Conservation (phyloP, 805 yeast species). For the Pichia thaimueangensis region DNA sequence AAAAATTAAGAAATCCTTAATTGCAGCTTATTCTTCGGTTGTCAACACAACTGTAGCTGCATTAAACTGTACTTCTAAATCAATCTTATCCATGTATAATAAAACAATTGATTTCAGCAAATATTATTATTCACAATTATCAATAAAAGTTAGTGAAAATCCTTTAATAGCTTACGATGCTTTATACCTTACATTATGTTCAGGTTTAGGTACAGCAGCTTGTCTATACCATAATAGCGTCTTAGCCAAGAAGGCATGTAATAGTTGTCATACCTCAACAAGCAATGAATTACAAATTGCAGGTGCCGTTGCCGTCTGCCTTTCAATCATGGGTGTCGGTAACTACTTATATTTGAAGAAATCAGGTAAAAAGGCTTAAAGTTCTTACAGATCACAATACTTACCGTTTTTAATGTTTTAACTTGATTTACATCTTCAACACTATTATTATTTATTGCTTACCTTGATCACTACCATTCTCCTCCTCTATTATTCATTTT, state of each 20-base stretch:
- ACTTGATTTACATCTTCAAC: too few species aligned
- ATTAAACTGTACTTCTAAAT: not conserved
- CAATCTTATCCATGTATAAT: not conserved
- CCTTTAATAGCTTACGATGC: conserved; percentile 11
- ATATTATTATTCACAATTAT: not conserved
- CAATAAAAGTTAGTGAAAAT: conserved; percentile 1
- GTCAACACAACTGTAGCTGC: not conserved
- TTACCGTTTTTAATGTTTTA: too few species aligned
- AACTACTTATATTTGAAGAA: conserved; percentile 13
- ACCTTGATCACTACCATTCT: too few species aligned
- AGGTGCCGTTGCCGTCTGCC: conserved; percentile 5
- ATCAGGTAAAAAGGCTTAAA: conserved; percentile 1
- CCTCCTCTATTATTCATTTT: too few species aligned
- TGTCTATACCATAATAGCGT: conserved; percentile 7
- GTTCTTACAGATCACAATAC: not conserved
- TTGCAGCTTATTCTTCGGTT: not conserved
- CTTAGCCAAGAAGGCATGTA: conserved; percentile 5
- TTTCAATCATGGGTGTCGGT: conserved; percentile 13
- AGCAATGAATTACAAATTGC: conserved; percentile 4
- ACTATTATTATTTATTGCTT: not conserved
- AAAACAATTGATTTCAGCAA: not conserved
- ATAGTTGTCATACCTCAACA: conserved; percentile 2
- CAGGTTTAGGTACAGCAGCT: conserved; percentile 6
- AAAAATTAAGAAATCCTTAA: not conserved
- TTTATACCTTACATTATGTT: conserved; percentile 5